A percentile compares a stretch with the other conserved stretches of the same genome.
Evolutionary conservation across 441 rosid genomes (phyloP).

Genomic region (Metrosideros polymorpha): DNA sequence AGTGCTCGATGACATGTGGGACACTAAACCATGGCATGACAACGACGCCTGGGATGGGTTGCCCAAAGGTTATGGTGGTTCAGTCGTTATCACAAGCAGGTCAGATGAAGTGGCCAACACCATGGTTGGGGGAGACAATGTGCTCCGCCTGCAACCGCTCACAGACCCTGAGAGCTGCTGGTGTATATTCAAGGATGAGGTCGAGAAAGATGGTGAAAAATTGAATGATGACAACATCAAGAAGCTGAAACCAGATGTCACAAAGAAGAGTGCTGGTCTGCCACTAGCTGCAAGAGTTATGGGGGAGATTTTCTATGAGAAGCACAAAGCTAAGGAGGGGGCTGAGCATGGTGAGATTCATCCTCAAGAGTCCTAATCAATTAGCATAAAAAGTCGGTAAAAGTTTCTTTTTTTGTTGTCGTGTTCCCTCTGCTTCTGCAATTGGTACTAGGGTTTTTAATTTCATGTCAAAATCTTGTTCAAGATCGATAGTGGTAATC

Average conservation of each 20-base stretch:
- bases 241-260: constrained; percentile 12
- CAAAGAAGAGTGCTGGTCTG: constrained; percentile 33
- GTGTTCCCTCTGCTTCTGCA: background rate
- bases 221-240: background rate
- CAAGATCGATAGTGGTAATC: background rate
- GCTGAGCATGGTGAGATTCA: background rate
- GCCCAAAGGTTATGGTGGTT: constrained; percentile 26
- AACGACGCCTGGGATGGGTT: background rate
- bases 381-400: background rate
- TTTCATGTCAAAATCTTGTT: background rate
- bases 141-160: constrained; percentile 25
- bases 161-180: constrained; percentile 22
- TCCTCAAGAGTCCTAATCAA: background rate
- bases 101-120: constrained; percentile 10
- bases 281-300: constrained; percentile 19
- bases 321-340: background rate
- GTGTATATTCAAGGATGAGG: constrained; percentile 21
- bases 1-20: background rate
- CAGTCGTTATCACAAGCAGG: constrained; percentile 32
- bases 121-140: constrained; percentile 23
- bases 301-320: background rate
- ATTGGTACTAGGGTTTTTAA: background rate
- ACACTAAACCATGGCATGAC: background rate
- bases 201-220: background rate
- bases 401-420: background rate